Evolutionary conservation across 148 eudicot genomes (phyloP), one percentile per base, ranked within the genome.

Genomic region (Suaeda aralocaspica): DNA sequence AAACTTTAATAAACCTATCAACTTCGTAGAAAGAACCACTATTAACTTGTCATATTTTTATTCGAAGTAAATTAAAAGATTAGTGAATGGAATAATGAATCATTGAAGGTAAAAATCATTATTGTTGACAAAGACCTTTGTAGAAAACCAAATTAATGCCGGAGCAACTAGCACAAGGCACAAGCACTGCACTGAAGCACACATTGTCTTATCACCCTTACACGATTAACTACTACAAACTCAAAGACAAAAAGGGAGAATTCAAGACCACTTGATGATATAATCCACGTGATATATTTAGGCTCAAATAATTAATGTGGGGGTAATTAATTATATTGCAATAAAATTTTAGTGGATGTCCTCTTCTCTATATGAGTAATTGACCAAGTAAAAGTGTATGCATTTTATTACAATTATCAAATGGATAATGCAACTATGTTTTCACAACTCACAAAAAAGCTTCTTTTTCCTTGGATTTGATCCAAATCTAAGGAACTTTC

Each of bases 401-500:
- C n/a, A n/a, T n/a, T n/a, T n/a, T n/a, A n/a, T 15, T 21, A 33
- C 64, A 59, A 57, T 60, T 53, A 41, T 33, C 14, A 4, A 52
- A 44, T 31, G 34, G 64, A 76, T 66, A 66, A 48, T 46, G 53
- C 60, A 58, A 50, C 59, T 22, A 26, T 49, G 66, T 3, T 36
- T 8, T 36, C 41, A n/a, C n/a, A 45, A 70, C 65, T 76, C 61
- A 16, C 18, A 16, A 26, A 36, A n/a, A 71, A 66, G 75, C 9
- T 19, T 19, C 41, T 48, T 76, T 75, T 55, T 69, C 67, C 12
- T 60, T 28, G 41, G 68, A 75, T 75, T 60, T 59, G 50, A 41
- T 49, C 61, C 66, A 71, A 65, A 77, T 71, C 75, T 71, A 71
- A 39, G 49, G 62, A 39, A 62, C 21, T 62, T 39, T 39, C 48